A percentile compares a stretch with the other conserved stretches of the same genome.
phyloP scores from a whole-genome alignment of 2,329 filamentous ascomycete genomes.

The Beauveria pseudobassiana region DNA sequence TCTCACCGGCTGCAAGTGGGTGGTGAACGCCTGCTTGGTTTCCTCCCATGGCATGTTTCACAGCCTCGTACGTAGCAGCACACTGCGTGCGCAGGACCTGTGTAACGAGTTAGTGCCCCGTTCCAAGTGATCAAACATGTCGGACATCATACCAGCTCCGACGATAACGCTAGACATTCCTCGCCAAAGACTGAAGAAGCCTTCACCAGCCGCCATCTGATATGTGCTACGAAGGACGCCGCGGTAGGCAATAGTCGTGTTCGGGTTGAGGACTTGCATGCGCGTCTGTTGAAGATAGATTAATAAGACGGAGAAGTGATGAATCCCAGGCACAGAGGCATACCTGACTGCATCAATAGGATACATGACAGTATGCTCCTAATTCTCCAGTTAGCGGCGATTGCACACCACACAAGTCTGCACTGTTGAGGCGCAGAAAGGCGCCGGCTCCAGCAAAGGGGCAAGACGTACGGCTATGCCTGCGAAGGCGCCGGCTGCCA shows the following conservation, averaged over 20 bases:
- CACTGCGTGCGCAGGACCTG: constrained; percentile 92
- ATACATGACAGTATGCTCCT: constrained; percentile 99
- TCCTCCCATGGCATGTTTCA: constrained; percentile 92
- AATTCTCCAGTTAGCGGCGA: not conserved
- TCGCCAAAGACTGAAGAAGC: constrained; percentile 86
- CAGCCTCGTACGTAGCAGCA: constrained; percentile 94
- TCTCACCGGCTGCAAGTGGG: constrained; percentile 77
- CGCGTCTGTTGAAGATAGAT: constrained; percentile 61
- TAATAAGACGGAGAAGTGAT: constrained; percentile 13
- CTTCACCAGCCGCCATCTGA: constrained; percentile 85
- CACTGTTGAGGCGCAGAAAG: not conserved
- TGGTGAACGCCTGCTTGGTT: constrained; percentile 85
- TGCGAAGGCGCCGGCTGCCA: constrained; percentile 92
- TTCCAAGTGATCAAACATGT: not conserved
- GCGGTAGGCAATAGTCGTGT: constrained; percentile 71
- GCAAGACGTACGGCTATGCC: constrained; percentile 71
- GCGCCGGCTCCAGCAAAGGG: not conserved
- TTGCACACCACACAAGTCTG: too few species aligned
- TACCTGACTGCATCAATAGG: constrained; percentile 95
- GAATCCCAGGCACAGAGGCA: constrained; percentile 10
- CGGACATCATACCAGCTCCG: constrained; percentile 67
- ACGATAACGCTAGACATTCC: constrained; percentile 94
- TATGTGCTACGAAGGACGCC: constrained; percentile 89
- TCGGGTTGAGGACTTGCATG: constrained; percentile 92
- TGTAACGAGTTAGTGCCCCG: constrained; percentile 16